Conservation (phyloP, 805 yeast species). For the Pichia nanzhaoensis region DNA sequence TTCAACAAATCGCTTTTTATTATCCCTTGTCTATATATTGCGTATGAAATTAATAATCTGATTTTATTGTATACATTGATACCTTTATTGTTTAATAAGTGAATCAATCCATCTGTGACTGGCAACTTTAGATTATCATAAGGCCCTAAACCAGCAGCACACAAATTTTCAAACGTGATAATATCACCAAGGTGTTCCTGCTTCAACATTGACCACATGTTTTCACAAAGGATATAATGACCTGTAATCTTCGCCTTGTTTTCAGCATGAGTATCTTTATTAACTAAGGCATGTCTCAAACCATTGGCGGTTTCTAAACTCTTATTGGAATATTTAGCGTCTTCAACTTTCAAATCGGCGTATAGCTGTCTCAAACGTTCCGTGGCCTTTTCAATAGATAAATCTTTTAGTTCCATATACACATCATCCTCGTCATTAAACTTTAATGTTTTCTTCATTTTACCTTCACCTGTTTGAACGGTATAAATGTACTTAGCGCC, state of each 20-base stretch:
- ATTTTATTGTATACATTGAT: slow-evolving; percentile 55
- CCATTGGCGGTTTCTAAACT: slow-evolving; percentile 25
- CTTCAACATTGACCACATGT: slow-evolving; percentile 52
- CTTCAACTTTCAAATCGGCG: slow-evolving; percentile 21
- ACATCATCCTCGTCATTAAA: slow-evolving; percentile 25
- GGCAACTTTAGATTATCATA: slow-evolving; percentile 52
- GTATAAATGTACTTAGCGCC: slow-evolving; percentile 23
- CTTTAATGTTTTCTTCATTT: slow-evolving; percentile 19
- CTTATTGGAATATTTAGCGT: slow-evolving; percentile 16
- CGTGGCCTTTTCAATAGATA: slow-evolving; percentile 24
- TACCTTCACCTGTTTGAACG: slow-evolving; percentile 24
- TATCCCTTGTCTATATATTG: slow-evolving; percentile 76
- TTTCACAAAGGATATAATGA: slow-evolving; percentile 38
- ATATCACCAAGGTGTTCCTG: slow-evolving; percentile 36
- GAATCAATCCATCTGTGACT: slow-evolving; percentile 47
- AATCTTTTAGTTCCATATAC: slow-evolving; percentile 22
- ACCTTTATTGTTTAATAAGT: slow-evolving; percentile 43
- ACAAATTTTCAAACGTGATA: slow-evolving; percentile 80
- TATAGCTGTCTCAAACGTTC: slow-evolving; percentile 16
- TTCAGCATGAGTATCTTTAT: slow-evolving; percentile 22
- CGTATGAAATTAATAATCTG: slow-evolving; percentile 67
- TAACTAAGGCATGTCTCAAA: slow-evolving; percentile 25
- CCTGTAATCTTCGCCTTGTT: slow-evolving; percentile 24
- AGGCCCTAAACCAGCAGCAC: slow-evolving; percentile 69
- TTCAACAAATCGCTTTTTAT: slow-evolving; percentile 67